A percentile compares a stretch with the other conserved stretches of the same genome.
Evolutionary conservation across 1,284 basidiomycete genomes (phyloP).

Genomic region (Malassezia pachydermatis): DNA sequence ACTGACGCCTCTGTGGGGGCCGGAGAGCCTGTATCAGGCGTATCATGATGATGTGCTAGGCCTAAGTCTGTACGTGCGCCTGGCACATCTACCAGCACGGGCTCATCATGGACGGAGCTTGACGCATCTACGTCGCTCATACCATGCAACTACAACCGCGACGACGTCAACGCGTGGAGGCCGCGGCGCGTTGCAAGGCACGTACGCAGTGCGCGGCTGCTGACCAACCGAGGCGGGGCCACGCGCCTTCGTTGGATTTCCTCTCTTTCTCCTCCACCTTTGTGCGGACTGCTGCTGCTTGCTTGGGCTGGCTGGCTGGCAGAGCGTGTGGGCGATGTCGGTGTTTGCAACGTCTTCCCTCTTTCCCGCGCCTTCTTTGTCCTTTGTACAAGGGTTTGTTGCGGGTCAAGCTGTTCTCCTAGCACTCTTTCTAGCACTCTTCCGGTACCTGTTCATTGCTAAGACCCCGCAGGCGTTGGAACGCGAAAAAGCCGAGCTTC

Average conservation of each 20-base stretch:
- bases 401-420: constrained; percentile 52
- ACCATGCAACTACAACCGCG: too few species aligned
- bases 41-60: background rate
- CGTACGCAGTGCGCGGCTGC: background rate
- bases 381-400: constrained; percentile 54
- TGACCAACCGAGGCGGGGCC: background rate
- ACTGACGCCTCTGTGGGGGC: background rate
- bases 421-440: constrained; percentile 26
- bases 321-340: background rate
- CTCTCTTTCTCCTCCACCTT: background rate
- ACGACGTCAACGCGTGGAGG: too few species aligned
- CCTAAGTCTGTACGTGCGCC: background rate
- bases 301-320: background rate
- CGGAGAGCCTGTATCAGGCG: constrained; percentile 1
- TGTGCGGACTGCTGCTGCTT: too few species aligned
- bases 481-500: constrained; percentile 20
- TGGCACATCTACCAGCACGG: constrained; percentile 1
- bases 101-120: background rate
- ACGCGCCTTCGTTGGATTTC: background rate
- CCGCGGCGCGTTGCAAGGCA: too few species aligned
- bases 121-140: too few species aligned
- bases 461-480: constrained; percentile 34
- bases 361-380: background rate
- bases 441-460: constrained; percentile 55
- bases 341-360: background rate